Conservation (phyloP, 2,329 filamentous ascomycete genomes). For the Claviceps lovelessii region DNA sequence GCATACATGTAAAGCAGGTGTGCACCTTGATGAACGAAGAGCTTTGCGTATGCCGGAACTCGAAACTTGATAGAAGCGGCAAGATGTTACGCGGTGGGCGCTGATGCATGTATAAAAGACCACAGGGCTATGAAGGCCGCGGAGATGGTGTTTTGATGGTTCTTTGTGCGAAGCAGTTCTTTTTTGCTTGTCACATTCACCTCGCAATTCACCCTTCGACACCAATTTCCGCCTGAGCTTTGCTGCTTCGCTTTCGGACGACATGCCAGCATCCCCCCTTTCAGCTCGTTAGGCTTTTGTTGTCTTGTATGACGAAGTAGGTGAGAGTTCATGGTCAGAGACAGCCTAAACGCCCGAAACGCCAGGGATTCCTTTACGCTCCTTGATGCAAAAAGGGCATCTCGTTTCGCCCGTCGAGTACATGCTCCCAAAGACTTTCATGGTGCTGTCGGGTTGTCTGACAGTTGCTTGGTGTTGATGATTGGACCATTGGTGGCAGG, state of each 20-base stretch:
- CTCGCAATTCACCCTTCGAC: slow-evolving; percentile 47
- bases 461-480: no score
- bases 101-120: background rate
- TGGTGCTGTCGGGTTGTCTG: no score
- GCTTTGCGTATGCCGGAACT: background rate
- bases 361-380: slow-evolving; percentile 26
- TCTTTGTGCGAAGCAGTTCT: slow-evolving; percentile 33
- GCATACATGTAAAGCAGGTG: background rate
- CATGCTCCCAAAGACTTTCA: no score
- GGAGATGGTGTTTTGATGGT: slow-evolving; percentile 21
- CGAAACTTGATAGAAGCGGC: no score
- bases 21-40: background rate
- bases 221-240: slow-evolving; percentile 50
- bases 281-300: slow-evolving; percentile 39
- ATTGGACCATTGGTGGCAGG: no score
- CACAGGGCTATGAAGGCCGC: no score
- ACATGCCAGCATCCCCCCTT: slow-evolving; percentile 35
- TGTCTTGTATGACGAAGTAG: slow-evolving; percentile 31
- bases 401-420: no score
- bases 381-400: no score
- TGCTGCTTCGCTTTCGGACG: slow-evolving; percentile 41
- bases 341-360: slow-evolving; percentile 23
- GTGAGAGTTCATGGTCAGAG: slow-evolving; percentile 40
- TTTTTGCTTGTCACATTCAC: slow-evolving; percentile 43
- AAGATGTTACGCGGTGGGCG: background rate